Base-by-base conservation (phyloP, 2,329 filamentous ascomycete species). In the Hypoxylon sp. region DNA sequence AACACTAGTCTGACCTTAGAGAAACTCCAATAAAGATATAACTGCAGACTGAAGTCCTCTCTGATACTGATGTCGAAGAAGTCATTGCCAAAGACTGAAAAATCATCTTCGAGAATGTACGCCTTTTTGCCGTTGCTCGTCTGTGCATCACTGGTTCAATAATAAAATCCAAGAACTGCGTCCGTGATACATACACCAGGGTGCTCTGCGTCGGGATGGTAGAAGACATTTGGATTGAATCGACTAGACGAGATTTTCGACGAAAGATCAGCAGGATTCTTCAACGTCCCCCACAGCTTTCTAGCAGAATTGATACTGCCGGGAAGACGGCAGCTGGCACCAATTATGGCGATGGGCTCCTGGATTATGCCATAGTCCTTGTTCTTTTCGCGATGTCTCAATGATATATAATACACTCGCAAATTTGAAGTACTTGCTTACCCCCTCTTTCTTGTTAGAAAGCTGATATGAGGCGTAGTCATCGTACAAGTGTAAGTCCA, bases 41-140 rank as follows among this genome's bases (percentile, higher is more conserved):
- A 31, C 4, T 3, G 29, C 16, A 15, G 29, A n/a, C 8, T 2
- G 3, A 8, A 31, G 29, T 60, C 61, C 36, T 65, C 63, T 9
- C 60, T 48, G 0, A 61, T 60, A 1, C 59, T 61, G 16, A 63
- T 63, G 12, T 58, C 58, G 37, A 65, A 65, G 13, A 63, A 52
- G 3, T 42, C 38, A 0, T 50, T 49, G 27, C 63, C 63, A 32
- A 65, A 65, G 2, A 21, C 17, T 1, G 31, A 56, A 2, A 59
- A 56, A 2, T 51, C 35, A 3, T 31, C 11, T 13, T n/a, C 4
- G 15, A 31, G 4, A 13, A 12, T 4, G 6, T 13, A 31, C 8
- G n/a, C 13, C 8, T 25, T 25, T 9, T 5, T 25, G 5, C 5
- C 21, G 21, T 25, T 25, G 5, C 6, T 25, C 9, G 21, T 25